Evolutionary conservation across 768 basidiomycete species (phyloP).

Genomic region (Dentipellis sp.): DNA sequence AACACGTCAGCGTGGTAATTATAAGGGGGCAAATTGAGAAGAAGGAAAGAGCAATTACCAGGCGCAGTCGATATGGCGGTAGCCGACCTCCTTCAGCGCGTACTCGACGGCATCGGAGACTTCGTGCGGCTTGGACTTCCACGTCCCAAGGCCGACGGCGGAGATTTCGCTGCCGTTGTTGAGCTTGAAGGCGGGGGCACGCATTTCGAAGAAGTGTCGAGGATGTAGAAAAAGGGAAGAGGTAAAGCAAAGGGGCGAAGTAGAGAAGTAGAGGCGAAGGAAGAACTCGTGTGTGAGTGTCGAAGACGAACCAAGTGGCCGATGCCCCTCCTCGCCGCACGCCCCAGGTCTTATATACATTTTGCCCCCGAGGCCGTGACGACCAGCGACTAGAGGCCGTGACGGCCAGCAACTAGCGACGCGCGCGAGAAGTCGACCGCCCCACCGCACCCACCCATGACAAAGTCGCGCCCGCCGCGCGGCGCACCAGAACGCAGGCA

Average conservation of each 20-base stretch:
- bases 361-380: background rate
- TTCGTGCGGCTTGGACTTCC: conserved; percentile 70
- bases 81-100: conserved; percentile 67
- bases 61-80: conserved; percentile 71
- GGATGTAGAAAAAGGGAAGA: background rate
- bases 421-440: background rate
- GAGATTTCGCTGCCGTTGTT: conserved; percentile 3
- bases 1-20: too few species aligned
- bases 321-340: background rate
- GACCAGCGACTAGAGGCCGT: background rate
- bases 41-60: conserved; percentile 22
- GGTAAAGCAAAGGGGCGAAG: background rate
- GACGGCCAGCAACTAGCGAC: background rate
- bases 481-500: background rate
- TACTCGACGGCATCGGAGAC: conserved; percentile 62
- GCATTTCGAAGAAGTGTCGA: background rate
- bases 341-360: background rate
- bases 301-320: background rate
- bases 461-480: background rate
- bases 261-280: background rate
- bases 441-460: background rate
- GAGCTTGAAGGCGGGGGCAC: background rate
- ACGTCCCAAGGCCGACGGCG: conserved; percentile 32
- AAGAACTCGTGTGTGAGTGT: background rate
- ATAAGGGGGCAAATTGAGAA: background rate